Evolutionary conservation across 2,329 filamentous ascomycete species (phyloP), one percentile per base, ranked within the genome.

Genomic region (Penicillium occitanis): DNA sequence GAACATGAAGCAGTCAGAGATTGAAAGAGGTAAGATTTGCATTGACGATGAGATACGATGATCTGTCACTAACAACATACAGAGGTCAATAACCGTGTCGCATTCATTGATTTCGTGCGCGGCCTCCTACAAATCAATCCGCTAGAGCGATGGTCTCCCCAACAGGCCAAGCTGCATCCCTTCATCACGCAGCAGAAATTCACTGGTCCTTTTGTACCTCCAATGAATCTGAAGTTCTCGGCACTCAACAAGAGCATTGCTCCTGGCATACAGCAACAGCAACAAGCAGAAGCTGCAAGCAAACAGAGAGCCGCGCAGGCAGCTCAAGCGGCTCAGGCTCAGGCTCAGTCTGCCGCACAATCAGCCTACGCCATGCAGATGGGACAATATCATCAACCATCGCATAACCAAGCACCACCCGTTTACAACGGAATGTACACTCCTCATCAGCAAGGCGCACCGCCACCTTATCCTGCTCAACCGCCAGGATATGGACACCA

Each of bases 171-270:
- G 76, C 83, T 97, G 67, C 95, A 99, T 76, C 95, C 95, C 0
- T 99, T 99, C 79, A 99, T 99, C 75, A 99, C 95, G 0, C 95
- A 99, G 76, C 91, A 96, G 75, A 99, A 98, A 82, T 99, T 90
- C 76, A 97, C 93, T 0, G 93, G 93, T 0, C 93, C 93, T 3
- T 99, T 99, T 75, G 91, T 98, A 58, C 95, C 95, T 8, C 94
- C 94, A 2, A 97, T 97, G 93, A 97, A 96, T 74, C 82, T 98
- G 67, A 97, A 97, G 77, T 88, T 92, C 22, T 92, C 91, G 72
- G 91, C 91, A 1, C 84, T 91, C 64, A 93, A 91, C 76, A 87
- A 95, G 73, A 96, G 94, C 22, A 92, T 93, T 14, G 93, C 94
- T 5, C 94, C 93, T 5, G 94, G 93, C 46, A 95, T 96, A 17